These are phyloP conservation scores for Aureobasidium sp. DNA, from an alignment of 2,329 filamentous ascomycete species.

Conservation along the genomic window DNA sequence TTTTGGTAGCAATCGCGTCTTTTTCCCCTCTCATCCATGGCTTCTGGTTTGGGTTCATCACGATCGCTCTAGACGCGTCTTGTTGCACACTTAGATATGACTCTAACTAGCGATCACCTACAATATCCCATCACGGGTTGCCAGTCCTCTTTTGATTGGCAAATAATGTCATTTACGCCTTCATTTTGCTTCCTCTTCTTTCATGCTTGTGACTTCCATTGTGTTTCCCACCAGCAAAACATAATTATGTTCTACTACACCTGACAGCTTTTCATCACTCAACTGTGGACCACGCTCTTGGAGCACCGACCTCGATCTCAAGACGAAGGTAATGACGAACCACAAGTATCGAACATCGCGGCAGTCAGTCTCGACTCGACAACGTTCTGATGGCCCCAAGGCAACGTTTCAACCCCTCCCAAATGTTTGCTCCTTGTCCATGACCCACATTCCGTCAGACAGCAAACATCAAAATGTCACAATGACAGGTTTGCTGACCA, in stretches of 20 bases:
- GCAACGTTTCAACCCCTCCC: neutral
- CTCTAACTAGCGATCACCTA: conserved; percentile 11
- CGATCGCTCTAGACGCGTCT: conserved; percentile 16
- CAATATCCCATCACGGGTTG: conserved; percentile 9
- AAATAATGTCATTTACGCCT: conserved; percentile 16
- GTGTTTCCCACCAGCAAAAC: too few species aligned
- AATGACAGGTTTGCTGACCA: neutral
- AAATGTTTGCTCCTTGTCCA: neutral
- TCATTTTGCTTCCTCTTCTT: neutral
- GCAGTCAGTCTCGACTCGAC: neutral
- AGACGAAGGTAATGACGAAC: neutral
- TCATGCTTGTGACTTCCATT: neutral
- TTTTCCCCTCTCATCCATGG: neutral
- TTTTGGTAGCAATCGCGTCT: neutral
- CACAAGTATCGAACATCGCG: neutral
- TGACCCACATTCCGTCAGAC: neutral
- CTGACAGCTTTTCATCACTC: neutral
- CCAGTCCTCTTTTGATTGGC: neutral
- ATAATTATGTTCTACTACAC: too few species aligned
- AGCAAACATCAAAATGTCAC: neutral
- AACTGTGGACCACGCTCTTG: neutral
- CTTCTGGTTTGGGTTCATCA: conserved; percentile 7
- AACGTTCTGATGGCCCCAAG: neutral
- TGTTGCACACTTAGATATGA: conserved; percentile 17
- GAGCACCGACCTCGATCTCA: neutral